Evolutionary conservation across 108 stramenopile genomes (phyloP).

Genomic region (Cyclotella baltica): DNA sequence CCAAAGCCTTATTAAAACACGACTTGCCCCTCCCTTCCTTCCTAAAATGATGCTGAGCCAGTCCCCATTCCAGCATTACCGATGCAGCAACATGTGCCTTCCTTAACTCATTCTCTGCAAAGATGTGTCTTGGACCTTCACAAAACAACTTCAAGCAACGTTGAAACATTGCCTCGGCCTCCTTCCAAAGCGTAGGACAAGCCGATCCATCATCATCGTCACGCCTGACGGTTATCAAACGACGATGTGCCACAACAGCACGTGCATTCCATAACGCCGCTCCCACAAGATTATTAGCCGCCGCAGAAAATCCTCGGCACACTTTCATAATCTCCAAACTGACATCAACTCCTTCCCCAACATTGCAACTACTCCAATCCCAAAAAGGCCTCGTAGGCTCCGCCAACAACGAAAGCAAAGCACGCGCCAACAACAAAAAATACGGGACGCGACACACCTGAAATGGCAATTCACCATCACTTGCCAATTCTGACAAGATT

Average conservation of each 20-base stretch:
- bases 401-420: conserved; percentile 66
- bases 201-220: conserved; percentile 65
- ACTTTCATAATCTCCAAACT: background rate
- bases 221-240: conserved; percentile 59
- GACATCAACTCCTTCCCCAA: background rate
- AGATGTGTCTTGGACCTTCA: background rate
- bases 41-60: conserved; percentile 90
- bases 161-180: conserved; percentile 45
- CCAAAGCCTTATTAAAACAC: conserved; percentile 66
- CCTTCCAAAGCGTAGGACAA: conserved; percentile 66
- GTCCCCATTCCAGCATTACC: conserved; percentile 87
- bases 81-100: conserved; percentile 37
- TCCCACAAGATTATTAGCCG: conserved; percentile 31
- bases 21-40: conserved; percentile 58
- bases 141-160: conserved; percentile 31
- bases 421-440: conserved; percentile 71
- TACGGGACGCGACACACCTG: conserved; percentile 74
- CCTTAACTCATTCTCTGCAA: conserved; percentile 16
- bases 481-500: conserved; percentile 69
- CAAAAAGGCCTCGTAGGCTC: conserved; percentile 49
- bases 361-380: conserved; percentile 28
- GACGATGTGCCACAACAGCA: conserved; percentile 76
- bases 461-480: conserved; percentile 82
- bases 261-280: conserved; percentile 71
- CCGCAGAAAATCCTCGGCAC: conserved; percentile 23